Evolutionary conservation across 371 early-diverging fungal species (phyloP).

Genomic region (Apophysomyces elegans): DNA sequence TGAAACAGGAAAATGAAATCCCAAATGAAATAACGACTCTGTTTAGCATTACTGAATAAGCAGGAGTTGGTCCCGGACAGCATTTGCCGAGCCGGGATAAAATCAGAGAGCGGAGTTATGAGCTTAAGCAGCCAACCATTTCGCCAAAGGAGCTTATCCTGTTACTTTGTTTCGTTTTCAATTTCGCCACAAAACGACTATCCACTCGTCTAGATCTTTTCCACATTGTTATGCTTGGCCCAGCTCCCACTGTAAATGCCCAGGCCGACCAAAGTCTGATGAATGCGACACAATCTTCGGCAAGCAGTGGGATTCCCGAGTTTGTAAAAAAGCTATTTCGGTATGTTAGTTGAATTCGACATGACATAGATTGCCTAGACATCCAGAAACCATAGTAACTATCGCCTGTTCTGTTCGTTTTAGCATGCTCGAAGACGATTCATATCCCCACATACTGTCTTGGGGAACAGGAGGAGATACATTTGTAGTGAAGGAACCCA

Average conservation of each 20-base stretch:
- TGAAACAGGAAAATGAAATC: no score
- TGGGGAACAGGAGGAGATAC: conserved; percentile 84
- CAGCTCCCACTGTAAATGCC: background rate
- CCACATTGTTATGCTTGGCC: conserved; percentile 1
- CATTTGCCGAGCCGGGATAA: no score
- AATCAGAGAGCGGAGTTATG: no score
- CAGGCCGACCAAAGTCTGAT: background rate
- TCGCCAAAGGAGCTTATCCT: no score
- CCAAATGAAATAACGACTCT: no score
- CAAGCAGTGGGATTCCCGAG: conserved; percentile 33
- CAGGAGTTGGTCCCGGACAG: no score
- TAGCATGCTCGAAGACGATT: conserved; percentile 72
- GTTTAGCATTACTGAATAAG: no score
- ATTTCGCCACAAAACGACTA: no score
- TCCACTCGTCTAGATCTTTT: background rate
- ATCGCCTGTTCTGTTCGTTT: background rate
- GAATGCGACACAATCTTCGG: background rate
- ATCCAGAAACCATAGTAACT: background rate
- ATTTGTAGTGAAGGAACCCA: conserved; percentile 83
- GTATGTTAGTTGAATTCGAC: conserved; percentile 21
- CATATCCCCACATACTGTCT: conserved; percentile 64
- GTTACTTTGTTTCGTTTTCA: no score
- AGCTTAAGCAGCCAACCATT: no score
- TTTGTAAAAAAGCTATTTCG: conserved; percentile 53
- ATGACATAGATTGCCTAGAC: background rate